Conservation (phyloP, 2,329 filamentous ascomycete species). For the Arthroderma uncinatum region DNA sequence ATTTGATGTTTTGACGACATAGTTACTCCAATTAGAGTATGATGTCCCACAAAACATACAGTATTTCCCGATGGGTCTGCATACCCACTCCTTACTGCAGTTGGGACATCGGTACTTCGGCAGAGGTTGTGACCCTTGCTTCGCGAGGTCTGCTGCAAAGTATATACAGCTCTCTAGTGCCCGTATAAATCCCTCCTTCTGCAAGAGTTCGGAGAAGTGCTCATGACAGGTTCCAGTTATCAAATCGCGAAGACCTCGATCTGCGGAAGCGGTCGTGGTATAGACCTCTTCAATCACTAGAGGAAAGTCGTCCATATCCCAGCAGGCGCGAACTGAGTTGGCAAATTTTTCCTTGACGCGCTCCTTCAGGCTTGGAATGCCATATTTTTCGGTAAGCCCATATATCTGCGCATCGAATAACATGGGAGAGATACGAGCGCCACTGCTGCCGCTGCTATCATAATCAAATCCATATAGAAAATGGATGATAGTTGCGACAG, state of each 20-base stretch:
- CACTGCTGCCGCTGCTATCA: background rate
- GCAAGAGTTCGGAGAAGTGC: background rate
- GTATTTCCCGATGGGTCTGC: background rate
- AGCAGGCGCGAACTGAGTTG: conserved; percentile 13
- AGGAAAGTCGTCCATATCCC: conserved; percentile 18
- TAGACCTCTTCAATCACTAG: conserved; percentile 5
- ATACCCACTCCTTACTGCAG: background rate
- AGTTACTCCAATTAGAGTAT: background rate
- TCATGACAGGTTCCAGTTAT: background rate
- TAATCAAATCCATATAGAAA: background rate
- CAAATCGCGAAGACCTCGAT: conserved; percentile 7
- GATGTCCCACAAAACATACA: background rate
- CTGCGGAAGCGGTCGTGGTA: background rate
- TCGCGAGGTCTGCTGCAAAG: conserved; percentile 4
- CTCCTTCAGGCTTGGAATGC: conserved; percentile 16
- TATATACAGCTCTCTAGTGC: background rate
- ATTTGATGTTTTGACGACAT: background rate
- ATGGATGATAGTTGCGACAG: background rate
- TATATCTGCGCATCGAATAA: conserved; percentile 20
- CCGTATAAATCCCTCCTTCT: conserved; percentile 1
- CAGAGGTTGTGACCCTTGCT: background rate
- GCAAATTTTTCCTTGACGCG: conserved; percentile 18
- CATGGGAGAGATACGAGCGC: conserved; percentile 15
- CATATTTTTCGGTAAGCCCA: conserved; percentile 21
- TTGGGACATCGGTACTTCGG: background rate